A percentile compares a stretch with the other conserved stretches of the same genome.
phyloP scores from a whole-genome alignment of 2,329 filamentous ascomycete genomes.

The Proliferodiscus dingleyae region DNA sequence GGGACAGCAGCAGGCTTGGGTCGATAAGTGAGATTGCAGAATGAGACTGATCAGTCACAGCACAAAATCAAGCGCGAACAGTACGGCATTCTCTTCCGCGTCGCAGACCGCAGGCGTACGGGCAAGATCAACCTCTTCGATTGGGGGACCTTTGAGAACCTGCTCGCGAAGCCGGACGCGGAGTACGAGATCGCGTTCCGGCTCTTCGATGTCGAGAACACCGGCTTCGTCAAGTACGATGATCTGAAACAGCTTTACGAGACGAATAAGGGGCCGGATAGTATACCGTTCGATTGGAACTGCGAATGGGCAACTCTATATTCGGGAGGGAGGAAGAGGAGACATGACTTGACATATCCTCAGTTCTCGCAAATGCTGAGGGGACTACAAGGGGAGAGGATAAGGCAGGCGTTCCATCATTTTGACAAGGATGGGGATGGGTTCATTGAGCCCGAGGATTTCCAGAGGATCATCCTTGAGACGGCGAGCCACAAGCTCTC shows the following conservation, averaged over 20 bases:
- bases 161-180: constrained; percentile 88
- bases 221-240: constrained; percentile 83
- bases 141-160: constrained; percentile 91
- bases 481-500: constrained; percentile 95
- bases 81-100: constrained; percentile 86
- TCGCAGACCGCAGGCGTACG: constrained; percentile 73
- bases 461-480: constrained; percentile 92
- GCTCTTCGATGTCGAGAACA: constrained; percentile 83
- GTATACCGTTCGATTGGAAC: constrained; percentile 93
- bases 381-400: constrained; percentile 90
- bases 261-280: constrained; percentile 77
- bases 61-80: constrained; percentile 97
- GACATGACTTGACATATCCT: constrained; percentile 88
- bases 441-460: constrained; percentile 92
- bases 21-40: constrained; percentile 5
- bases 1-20: not conserved
- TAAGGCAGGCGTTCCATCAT: constrained; percentile 88
- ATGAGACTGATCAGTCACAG: constrained; percentile 44
- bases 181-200: constrained; percentile 99
- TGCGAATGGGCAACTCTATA: constrained; percentile 96
- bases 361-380: constrained; percentile 98
- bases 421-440: constrained; percentile 91
- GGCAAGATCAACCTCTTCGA: constrained; percentile 76
- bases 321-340: constrained; percentile 79
- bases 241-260: constrained; percentile 82